Evolutionary conservation across 2,329 filamentous ascomycete species (phyloP), one percentile per base, ranked within the genome.

Genomic region (Tolypocladium ovalisporum): DNA sequence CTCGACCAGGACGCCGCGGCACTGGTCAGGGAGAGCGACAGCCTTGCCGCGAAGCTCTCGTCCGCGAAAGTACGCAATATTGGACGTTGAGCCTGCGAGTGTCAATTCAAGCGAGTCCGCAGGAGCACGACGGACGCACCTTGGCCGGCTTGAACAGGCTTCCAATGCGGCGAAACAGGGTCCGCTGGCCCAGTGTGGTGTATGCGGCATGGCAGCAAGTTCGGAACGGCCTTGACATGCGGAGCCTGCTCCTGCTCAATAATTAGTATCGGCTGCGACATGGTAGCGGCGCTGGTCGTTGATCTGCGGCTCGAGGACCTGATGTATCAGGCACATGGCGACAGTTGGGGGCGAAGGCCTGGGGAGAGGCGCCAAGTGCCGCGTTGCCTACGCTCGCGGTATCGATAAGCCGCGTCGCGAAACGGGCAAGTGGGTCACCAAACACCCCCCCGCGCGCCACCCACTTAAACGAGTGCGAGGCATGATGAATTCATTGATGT

Each of bases 141-240:
- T 66, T 69, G 70, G 62, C 61, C 6, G 27, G 17, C 75, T 32
- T 71, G 68, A 35, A 67, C 71, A 0, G 89, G 88, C 7, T 75
- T 78, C 90, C 91, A 97, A 68, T 89, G 90, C 49, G 84, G 76
- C 27, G 81, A 71, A 6, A 81, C 75, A 1, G 83, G 76, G 54
- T 85, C 80, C 56, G 93, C 76, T 1, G 84, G 78, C 1, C 92
- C 92, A 64, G 88, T 83, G 70, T 95, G 87, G 65, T 92, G 81
- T 66, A 97, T 83, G 56, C 84, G 82, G 65, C 89, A 94, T 4
- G 92, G 91, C 17, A 97, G 78, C 24, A 96, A 75, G 66, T 96
- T 87, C 4, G 87, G 82, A 0, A 77, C 82, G 56, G 76, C 76
- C 59, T 77, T 77, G 24, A 57, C 49, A 2, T 58, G 57, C 7